These are phyloP conservation scores for Pezicula radicicola DNA, from an alignment of 2,329 filamentous ascomycete genomes.

Conservation along the genomic window DNA sequence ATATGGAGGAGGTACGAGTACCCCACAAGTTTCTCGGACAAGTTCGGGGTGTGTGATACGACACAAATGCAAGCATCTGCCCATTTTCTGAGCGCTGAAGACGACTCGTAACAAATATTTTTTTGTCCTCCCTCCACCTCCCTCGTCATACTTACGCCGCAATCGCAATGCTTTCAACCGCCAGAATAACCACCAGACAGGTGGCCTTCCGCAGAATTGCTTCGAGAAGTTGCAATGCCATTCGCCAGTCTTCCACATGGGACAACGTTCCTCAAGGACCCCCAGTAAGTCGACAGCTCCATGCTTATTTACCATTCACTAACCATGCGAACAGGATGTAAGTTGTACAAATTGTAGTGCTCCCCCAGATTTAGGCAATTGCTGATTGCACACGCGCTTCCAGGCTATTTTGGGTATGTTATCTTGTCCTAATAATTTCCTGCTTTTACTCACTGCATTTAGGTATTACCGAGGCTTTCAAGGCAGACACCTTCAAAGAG, in stretches of 20 bases:
- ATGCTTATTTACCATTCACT: constrained; percentile 6
- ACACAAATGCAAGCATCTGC: background rate
- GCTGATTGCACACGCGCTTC: constrained; percentile 24
- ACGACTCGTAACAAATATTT: background rate
- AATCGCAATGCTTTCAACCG: constrained; percentile 51
- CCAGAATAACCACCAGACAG: constrained; percentile 51
- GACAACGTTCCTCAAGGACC: constrained; percentile 88
- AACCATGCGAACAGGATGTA: constrained; percentile 31
- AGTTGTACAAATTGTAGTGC: constrained; percentile 14
- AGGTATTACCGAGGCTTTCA: constrained; percentile 98
- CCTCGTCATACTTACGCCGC: background rate
- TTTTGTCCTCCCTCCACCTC: background rate
- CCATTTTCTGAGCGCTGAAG: background rate
- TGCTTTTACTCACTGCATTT: constrained; percentile 25
- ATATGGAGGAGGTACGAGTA: no score
- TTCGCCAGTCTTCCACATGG: constrained; percentile 66
- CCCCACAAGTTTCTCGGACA: no score
- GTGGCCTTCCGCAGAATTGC: constrained; percentile 27
- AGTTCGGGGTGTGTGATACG: background rate
- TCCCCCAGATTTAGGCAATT: constrained; percentile 27
- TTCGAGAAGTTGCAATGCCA: constrained; percentile 19
- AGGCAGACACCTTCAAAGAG: constrained; percentile 87
- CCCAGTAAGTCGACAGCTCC: constrained; percentile 63
- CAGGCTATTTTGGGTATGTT: constrained; percentile 74
- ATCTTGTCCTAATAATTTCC: constrained; percentile 10